Conservation (phyloP, 1,284 basidiomycete species). For the Sutorius eximius region DNA sequence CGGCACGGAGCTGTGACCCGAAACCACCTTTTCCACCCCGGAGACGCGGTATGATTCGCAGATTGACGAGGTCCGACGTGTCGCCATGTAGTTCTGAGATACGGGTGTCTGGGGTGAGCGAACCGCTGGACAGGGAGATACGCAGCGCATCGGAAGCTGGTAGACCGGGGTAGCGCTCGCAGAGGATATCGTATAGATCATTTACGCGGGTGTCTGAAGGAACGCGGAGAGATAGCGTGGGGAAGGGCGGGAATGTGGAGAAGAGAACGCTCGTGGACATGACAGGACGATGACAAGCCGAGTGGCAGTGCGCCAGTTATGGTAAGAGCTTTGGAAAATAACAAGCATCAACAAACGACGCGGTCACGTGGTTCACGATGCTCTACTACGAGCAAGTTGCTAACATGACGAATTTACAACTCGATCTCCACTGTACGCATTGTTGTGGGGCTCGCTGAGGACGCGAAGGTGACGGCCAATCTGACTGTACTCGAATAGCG, state of each 20-base stretch:
- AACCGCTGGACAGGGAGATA: conserved; percentile 55
- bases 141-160: conserved; percentile 50
- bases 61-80: conserved; percentile 47
- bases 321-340: conserved; percentile 18
- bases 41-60: conserved; percentile 70
- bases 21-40: conserved; percentile 97
- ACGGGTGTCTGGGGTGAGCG: conserved; percentile 39
- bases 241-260: conserved; percentile 75
- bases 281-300: conserved; percentile 8
- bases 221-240: conserved; percentile 64
- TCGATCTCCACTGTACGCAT: too few relatives aligned
- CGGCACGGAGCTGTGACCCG: conserved; percentile 92
- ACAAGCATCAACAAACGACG: conserved; percentile 15
- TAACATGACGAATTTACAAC: too few relatives aligned
- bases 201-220: conserved; percentile 51
- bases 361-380: neutral
- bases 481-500: too few relatives aligned
- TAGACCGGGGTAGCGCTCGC: conserved; percentile 56
- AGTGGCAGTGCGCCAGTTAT: conserved; percentile 1
- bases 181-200: conserved; percentile 53
- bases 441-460: too few relatives aligned
- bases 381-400: too few relatives aligned
- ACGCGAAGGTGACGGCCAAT: too few relatives aligned
- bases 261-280: conserved; percentile 62
- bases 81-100: conserved; percentile 47